Evolutionary conservation across 352 stramenopile species (phyloP), one percentile per base, ranked within the genome.

Genomic region (Globisporangium echinulatum): DNA sequence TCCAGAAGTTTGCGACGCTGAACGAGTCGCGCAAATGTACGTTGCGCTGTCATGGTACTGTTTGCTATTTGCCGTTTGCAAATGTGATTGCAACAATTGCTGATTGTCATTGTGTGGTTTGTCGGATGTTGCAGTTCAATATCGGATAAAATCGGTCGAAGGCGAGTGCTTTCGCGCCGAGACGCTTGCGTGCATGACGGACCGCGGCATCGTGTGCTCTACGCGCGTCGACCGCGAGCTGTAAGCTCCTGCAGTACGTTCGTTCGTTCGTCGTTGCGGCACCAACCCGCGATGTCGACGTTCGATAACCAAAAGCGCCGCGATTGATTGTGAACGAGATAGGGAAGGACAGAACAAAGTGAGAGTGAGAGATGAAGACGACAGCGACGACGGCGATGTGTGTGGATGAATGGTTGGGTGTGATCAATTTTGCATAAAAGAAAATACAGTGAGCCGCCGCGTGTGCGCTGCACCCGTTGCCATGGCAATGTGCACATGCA

Each of bases 131-230:
- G 19, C 69, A 94, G 84, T 94, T 66, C 72, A 77, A 61, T 92
- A 90, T 64, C 68, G 83, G 65, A 88, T 90, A 88, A 94, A 92
- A 65, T 77, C 79, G 56, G 79, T 69, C 56, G 79, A 90, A 33
- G 82, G 82, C 71, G 81, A 87, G 67, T 88, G 76, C 64, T 89
- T 84, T 64, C 70, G 80, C 53, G 84, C 82, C 13, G 78, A 92
- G 64, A 88, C 83, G 38, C 70, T 70, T n/a, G 84, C 82, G 57
- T 79, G 80, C 48, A 70, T 90, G 70, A 77, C 77, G 8, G 82
- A 92, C 39, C 78, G 83, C 57, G 82, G 82, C 38, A 69, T 94
- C 33, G 79, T 94, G 58, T 88, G 82, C 67, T 90, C 80, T 25
- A 92, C 84, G 36, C 82, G 84, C 50, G 82, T 93, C 71, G 74